Conservation (phyloP, 2,329 filamentous ascomycete species). For the Neurospora crassa region DNA sequence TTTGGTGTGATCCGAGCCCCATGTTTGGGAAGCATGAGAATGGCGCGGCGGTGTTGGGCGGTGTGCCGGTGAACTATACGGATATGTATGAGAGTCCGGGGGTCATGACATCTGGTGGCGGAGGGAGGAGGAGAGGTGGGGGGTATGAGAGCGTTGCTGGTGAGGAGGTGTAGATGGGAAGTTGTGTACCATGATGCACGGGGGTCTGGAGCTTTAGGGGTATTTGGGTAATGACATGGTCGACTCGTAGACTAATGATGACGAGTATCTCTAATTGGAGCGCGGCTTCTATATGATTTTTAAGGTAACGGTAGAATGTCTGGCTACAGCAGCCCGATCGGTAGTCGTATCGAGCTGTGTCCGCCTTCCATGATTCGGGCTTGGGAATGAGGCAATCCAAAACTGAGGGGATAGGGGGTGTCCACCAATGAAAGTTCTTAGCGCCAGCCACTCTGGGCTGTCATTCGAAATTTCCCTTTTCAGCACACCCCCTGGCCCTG, state of each 20-base stretch:
- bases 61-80: constrained; percentile 75
- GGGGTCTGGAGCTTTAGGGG: neutral
- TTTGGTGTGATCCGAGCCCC: constrained; percentile 86
- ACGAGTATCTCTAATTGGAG: neutral
- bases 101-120: constrained; percentile 42
- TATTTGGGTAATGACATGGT: neutral
- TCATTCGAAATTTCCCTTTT: neutral
- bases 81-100: constrained; percentile 78
- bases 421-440: neutral
- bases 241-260: neutral
- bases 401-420: too few relatives aligned
- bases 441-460: neutral
- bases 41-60: constrained; percentile 67
- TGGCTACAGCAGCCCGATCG: neutral
- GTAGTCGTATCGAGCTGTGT: neutral
- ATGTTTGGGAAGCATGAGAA: constrained; percentile 66
- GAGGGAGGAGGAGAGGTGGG: constrained; percentile 36
- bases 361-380: neutral
- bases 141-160: constrained; percentile 55
- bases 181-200: neutral
- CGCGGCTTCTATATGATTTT: neutral
- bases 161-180: constrained; percentile 35
- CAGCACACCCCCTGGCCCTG: neutral
- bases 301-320: neutral
- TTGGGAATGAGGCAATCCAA: neutral